A percentile compares a stretch with the other conserved stretches of the same genome.
These are phyloP conservation scores for Leucogyrophana mollusca DNA, from an alignment of 768 basidiomycete species.

Conservation along the genomic window DNA sequence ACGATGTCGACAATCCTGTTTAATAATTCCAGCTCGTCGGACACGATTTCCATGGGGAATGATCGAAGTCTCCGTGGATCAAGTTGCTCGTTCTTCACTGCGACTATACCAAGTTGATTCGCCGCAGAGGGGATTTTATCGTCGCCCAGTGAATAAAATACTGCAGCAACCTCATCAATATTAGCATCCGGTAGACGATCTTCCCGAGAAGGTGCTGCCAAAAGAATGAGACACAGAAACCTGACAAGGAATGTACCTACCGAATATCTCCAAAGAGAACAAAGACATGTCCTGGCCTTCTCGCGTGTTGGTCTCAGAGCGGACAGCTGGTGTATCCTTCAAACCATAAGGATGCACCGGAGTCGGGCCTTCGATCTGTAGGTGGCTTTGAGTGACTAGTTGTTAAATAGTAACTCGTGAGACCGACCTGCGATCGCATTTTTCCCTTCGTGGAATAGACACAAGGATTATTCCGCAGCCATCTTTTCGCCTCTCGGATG, in stretches of 20 bases:
- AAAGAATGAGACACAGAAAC: not conserved
- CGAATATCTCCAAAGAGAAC: constrained; percentile 82
- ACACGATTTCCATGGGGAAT: constrained; percentile 49
- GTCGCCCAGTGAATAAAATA: constrained; percentile 72
- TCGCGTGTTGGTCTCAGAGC: constrained; percentile 41
- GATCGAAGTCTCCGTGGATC: constrained; percentile 42
- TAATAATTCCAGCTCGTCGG: constrained; percentile 76
- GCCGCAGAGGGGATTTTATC: constrained; percentile 28
- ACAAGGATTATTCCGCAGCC: constrained; percentile 41
- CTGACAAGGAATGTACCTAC: constrained; percentile 41
- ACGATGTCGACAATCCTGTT: constrained; percentile 76
- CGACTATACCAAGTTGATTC: constrained; percentile 51
- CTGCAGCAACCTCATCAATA: constrained; percentile 51
- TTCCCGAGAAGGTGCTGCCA: constrained; percentile 56
- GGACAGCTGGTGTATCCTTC: constrained; percentile 51
- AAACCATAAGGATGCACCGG: constrained; percentile 71
- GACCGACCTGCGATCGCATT: constrained; percentile 52
- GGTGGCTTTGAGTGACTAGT: not conserved
- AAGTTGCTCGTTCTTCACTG: constrained; percentile 41
- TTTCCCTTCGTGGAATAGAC: constrained; percentile 15
- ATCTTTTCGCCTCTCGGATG: constrained; percentile 48
- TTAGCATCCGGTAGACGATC: constrained; percentile 64
- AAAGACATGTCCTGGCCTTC: constrained; percentile 75
- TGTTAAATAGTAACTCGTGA: not conserved
- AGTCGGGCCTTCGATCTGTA: constrained; percentile 71